Percentiles rank a stretch among this genome's conserved stretches.
Evolutionary conservation across 1,284 basidiomycete species (phyloP).

Genomic region (Fomitiporia mediterranea): DNA sequence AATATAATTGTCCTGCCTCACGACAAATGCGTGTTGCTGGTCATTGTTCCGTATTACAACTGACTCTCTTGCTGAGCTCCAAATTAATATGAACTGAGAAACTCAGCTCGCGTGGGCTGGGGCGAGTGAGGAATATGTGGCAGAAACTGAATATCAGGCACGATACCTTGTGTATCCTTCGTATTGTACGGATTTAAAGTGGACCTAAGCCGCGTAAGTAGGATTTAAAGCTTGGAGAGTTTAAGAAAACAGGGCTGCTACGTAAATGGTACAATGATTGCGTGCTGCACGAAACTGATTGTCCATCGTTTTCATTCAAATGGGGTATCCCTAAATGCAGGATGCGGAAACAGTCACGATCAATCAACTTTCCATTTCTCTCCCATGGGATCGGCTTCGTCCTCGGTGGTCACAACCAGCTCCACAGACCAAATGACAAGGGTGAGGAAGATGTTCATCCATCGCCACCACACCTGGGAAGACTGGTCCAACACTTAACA

Average conservation of each 20-base stretch:
- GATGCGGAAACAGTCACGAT: constrained; percentile 20
- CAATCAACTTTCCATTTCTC: constrained; percentile 79
- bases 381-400: constrained; percentile 49
- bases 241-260: background rate
- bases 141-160: no score
- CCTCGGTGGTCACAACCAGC: constrained; percentile 71
- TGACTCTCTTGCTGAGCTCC: no score
- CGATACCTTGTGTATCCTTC: no score
- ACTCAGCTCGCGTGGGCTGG: no score
- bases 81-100: no score
- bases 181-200: no score
- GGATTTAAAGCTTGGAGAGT: background rate
- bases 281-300: background rate
- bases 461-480: constrained; percentile 87
- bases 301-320: background rate
- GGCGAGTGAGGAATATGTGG: no score
- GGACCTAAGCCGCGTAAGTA: no score
- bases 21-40: no score
- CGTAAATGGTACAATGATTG: constrained; percentile 2
- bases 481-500: constrained; percentile 69
- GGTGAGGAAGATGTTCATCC: constrained; percentile 84
- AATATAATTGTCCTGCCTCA: no score
- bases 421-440: constrained; percentile 77
- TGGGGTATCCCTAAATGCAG: background rate
- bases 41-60: no score